phyloP scores from a whole-genome alignment of 2,329 filamentous ascomycete species.

The Fusarium solani-melongenae region DNA sequence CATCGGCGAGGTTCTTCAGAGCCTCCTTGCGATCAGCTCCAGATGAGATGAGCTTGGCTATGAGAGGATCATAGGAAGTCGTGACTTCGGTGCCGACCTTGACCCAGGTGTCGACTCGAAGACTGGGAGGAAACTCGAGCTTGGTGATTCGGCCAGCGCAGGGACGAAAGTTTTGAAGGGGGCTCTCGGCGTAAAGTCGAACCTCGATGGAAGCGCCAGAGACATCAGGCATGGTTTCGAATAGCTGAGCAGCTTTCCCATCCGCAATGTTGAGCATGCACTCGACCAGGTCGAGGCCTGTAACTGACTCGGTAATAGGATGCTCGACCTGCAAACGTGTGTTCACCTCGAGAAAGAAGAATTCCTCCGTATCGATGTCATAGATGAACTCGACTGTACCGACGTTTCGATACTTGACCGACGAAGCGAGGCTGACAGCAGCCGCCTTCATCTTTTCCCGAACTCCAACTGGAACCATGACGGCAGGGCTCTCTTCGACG shows the following conservation, averaged over 20 bases:
- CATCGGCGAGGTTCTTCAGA: conserved; percentile 70
- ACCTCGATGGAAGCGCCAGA: conserved; percentile 52
- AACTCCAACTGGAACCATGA: conserved; percentile 45
- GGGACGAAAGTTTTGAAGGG: conserved; percentile 67
- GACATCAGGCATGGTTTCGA: not conserved
- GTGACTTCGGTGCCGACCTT: conserved; percentile 76
- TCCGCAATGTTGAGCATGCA: conserved; percentile 52
- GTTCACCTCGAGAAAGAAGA: conserved; percentile 62
- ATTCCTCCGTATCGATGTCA: conserved; percentile 50
- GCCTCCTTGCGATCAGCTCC: conserved; percentile 69
- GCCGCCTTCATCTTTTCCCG: conserved; percentile 50
- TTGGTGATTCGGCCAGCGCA: conserved; percentile 68
- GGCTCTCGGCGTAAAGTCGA: conserved; percentile 61
- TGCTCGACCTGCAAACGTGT: conserved; percentile 63
- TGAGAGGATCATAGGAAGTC: conserved; percentile 80
- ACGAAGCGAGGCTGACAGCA: conserved; percentile 50
- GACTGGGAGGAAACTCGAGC: conserved; percentile 64
- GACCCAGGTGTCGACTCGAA: conserved; percentile 74
- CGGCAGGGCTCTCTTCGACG: conserved; percentile 58
- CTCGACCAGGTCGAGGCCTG: conserved; percentile 77
- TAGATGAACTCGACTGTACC: conserved; percentile 60
- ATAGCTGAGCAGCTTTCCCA: conserved; percentile 28
- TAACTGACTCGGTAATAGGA: conserved; percentile 76
- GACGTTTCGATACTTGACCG: conserved; percentile 53
- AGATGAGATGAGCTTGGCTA: conserved; percentile 78